Base-by-base conservation (phyloP, 2,329 filamentous ascomycete species). In the Pyrenophora teres region DNA sequence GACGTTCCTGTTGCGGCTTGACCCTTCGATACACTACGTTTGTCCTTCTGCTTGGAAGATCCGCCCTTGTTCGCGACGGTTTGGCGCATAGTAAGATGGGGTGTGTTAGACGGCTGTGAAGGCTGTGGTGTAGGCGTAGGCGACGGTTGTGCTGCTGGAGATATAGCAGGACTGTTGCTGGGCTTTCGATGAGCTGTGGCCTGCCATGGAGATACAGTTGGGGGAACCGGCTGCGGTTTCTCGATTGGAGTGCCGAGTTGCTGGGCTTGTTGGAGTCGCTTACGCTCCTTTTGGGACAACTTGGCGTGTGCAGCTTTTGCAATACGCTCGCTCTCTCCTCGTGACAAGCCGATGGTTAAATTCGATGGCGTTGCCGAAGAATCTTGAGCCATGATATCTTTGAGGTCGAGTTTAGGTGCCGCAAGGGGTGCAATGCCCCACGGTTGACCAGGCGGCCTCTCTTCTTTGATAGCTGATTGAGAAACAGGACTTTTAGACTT, bases 241-340 rank as follows among this genome's bases (percentile, higher is more conserved):
- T 67, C 64, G 2, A 63, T 53, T 5, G 68, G 56, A 5, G 63
- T 59, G 13, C 66, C 68, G 10, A 64, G 58, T 49, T 76, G 72
- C 46, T 74, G 71, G 15, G 65, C 65, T 72, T 77, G 59, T 64
- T 70, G 66, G 10, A 65, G 54, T 38, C 62, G 89, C 76, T 96
- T 97, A 18, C 92, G 86, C 71, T 97, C 92, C 68, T 94, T 96
- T 64, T 97, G 94, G 0, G 92, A 96, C 60, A 96, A 75, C 69
- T 90, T 96, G 0, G 77, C 74, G 32, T 77, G 71, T 21, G 76
- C 54, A 67, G 63, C 66, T 64, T 64, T 73, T 46, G 60, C 65
- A 33, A 70, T 72, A 62, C 67, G 65, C 27, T 68, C 68, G 41
- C 57, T 74, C 52, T 76, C 74, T 44, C 78, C 74, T 19, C 72